Base-by-base conservation (phyloP, 805 yeast species). In the Saccharomycopsis synnaedendra region DNA sequence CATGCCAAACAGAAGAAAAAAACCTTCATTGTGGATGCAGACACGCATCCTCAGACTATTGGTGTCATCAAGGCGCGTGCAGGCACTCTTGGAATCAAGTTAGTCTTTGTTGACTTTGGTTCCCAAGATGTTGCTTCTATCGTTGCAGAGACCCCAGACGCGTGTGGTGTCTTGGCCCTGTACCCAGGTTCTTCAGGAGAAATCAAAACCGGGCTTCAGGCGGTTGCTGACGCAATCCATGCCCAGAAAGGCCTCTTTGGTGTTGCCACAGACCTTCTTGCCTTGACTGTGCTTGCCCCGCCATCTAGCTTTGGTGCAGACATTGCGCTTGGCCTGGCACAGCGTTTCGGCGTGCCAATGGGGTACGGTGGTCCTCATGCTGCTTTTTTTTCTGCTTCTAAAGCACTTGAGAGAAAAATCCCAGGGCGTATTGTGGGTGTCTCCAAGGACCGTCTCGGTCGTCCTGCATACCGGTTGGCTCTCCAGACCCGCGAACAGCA, bases 311-410 rank as follows among this genome's bases (percentile, higher is more conserved):
- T 84, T 58, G 88, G 87, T 47, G 97, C 97, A 40, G 98, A 93
- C 63, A 83, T 93, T 44, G 96, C 83, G 1, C 69, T 93, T 41
- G 98, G 98, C 43, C 78, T 88, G 5, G 75, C 97, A 4, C 98
- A 93, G 71, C 75, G 98, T 64, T 87, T 93, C 58, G 98, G 98
- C 59, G 97, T 90, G 38, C 97, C 98, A 47, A 76, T 90, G 70
- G 98, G 97, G 5, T 93, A 80, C 62, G 98, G 98, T 60, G 98
- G 98, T 27, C 98, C 98, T 3, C 98, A 93, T 64, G 97, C 98
- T 42, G 98, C 96, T 0, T 93, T 86, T 67, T 89, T 93, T 58
- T 86, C 97, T 5, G 95, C 90, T 39, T 73, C 78, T n/a, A 77
- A 80, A 51, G 74, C 78, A 48, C 72, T 83, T 57, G 85, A 86